These are phyloP conservation scores for Candida frijolesensis DNA, from an alignment of 1,139 yeast genomes.

Conservation along the genomic window DNA sequence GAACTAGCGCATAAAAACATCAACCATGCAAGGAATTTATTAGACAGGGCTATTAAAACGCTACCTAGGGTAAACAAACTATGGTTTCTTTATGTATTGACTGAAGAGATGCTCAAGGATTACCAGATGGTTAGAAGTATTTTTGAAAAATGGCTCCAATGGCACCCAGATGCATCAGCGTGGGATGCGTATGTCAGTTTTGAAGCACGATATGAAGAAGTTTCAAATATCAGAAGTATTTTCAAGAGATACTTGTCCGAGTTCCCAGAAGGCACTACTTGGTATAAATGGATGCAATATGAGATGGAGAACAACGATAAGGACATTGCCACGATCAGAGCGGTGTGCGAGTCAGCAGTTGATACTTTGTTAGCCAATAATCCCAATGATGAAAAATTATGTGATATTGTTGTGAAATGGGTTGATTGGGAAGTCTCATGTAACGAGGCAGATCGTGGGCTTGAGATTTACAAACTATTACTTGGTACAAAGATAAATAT, in stretches of 20 bases:
- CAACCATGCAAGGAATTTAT: constrained; percentile 85
- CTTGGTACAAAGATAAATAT: constrained; percentile 34
- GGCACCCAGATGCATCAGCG: constrained; percentile 67
- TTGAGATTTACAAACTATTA: constrained; percentile 61
- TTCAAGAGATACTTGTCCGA: constrained; percentile 58
- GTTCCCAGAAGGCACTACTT: constrained; percentile 56
- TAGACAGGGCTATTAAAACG: constrained; percentile 74
- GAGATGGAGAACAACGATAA: constrained; percentile 25
- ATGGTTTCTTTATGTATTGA: constrained; percentile 81
- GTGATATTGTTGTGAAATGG: constrained; percentile 48
- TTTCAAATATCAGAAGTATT: constrained; percentile 56
- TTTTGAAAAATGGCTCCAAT: constrained; percentile 78
- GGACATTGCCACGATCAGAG: constrained; percentile 39
- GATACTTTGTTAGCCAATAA: constrained; percentile 46
- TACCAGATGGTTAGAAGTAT: constrained; percentile 62
- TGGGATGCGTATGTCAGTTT: constrained; percentile 79
- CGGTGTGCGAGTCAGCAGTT: constrained; percentile 67
- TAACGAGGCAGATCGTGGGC: constrained; percentile 65
- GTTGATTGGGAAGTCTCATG: constrained; percentile 72
- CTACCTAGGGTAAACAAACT: constrained; percentile 82
- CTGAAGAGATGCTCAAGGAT: constrained; percentile 80
- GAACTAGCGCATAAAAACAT: constrained; percentile 74
- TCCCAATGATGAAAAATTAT: constrained; percentile 22
- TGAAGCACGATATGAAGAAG: constrained; percentile 68
- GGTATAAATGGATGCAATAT: constrained; percentile 55